Evolutionary conservation across 2,329 filamentous ascomycete genomes (phyloP), one percentile per base, ranked within the genome.

Genomic region (Aschersonia sp.): DNA sequence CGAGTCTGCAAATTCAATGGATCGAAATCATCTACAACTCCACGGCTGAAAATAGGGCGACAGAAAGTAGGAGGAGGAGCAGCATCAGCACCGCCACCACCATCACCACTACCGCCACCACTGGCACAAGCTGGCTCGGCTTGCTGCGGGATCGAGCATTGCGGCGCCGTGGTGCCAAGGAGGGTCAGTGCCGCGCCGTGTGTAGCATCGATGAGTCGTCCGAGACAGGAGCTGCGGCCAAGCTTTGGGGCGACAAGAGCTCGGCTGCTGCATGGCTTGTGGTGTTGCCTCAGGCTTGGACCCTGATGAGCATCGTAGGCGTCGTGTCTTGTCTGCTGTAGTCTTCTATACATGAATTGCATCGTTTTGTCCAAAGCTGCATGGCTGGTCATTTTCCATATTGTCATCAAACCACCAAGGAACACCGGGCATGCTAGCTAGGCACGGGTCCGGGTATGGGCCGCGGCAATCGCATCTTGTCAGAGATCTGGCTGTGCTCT

Each of bases 1-100:
- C 77, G 0, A 71, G 68, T 51, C 63, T 81, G 54, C 73, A 81
- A 55, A 68, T 82, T 14, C 72, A 78, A 62, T 81, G 76, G 77
- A 71, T 81, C 43, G 75, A 81, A 55, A 67, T 81, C 60, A 66
- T 76, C 29, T 81, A 73, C 55, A 75, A 76, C 52, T 58, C 55
- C 11, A 71, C 65, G 0, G 47, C 35, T 37, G 35, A 12, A 9
- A 12, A 50, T 9, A 46, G 43, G 1, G 22, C 41, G 30, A 41
- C 12, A 22, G 35, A 12, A 4, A 12, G 50, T 7, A 46, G 43
- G 1, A 14, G 30, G 30, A 37, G 35, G 35, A 37, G 42, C 6
- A 11, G 42, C 42, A 44, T 29, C 29, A 11, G 5, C 42, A 31
- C 42, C n/a, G 6, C 12, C 10, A 22, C 22, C 22, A 22, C 22